phyloP scores from a whole-genome alignment of 2,329 filamentous ascomycete species.

The Aspergillus fructus region DNA sequence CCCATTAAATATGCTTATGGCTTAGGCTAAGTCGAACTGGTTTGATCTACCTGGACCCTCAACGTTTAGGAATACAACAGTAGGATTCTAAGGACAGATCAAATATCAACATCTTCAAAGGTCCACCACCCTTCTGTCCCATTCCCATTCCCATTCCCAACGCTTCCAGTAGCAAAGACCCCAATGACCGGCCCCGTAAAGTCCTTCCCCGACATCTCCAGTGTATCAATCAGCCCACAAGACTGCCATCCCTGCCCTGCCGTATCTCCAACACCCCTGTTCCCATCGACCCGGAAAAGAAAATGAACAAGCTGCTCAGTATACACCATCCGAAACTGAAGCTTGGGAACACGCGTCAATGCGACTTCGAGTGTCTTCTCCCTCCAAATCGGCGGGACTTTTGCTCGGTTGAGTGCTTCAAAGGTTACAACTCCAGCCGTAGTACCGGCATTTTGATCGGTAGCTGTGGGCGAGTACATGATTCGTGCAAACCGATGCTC shows the following conservation, averaged over 20 bases:
- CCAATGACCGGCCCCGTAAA: slow-evolving; percentile 3
- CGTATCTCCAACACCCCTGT: background rate
- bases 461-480: background rate
- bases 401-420: background rate
- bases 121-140: background rate
- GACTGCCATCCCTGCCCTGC: background rate
- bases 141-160: no score
- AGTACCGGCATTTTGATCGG: no score
- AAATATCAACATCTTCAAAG: slow-evolving; percentile 3
- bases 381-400: background rate
- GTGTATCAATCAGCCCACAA: background rate
- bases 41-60: no score
- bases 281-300: background rate
- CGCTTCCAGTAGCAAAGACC: background rate
- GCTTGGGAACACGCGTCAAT: background rate
- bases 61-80: no score
- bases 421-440: no score
- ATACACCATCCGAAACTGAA: background rate
- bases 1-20: no score
- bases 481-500: slow-evolving; percentile 1
- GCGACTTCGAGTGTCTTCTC: background rate
- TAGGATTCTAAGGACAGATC: no score
- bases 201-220: background rate
- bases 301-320: background rate
- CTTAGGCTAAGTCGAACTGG: no score